phyloP scores from a whole-genome alignment of 441 rosid species.

The Syzygium malaccense region DNA sequence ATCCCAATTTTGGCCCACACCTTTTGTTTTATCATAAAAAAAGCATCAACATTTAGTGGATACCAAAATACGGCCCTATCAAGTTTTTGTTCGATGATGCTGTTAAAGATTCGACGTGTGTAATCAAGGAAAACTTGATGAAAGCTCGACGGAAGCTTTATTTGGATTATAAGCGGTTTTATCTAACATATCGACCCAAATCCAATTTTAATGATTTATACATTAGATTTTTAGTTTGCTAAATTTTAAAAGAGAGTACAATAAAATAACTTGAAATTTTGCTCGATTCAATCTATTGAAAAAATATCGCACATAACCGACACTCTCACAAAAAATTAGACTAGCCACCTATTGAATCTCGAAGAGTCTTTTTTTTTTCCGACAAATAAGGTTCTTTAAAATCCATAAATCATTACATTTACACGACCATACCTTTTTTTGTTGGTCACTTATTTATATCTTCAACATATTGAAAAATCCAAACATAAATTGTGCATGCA shows the following conservation, averaged over 20 bases:
- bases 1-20: background rate
- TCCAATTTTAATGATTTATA: background rate
- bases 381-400: background rate
- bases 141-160: rapidly evolving
- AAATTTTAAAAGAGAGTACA: rapidly evolving
- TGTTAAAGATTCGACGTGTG: rapidly evolving
- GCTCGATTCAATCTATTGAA: background rate
- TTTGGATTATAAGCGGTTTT: background rate
- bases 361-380: too few relatives aligned
- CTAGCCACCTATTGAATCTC: background rate
- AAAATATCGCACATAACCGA: rapidly evolving
- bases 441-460: too few relatives aligned
- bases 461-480: too few relatives aligned
- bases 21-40: background rate
- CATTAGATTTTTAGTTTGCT: too few relatives aligned
- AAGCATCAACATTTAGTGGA: background rate
- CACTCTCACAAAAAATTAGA: background rate
- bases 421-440: background rate
- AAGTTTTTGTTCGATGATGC: background rate
- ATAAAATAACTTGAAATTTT: background rate
- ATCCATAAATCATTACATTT: background rate
- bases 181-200: background rate
- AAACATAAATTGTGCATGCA: too few relatives aligned
- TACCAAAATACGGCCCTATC: background rate
- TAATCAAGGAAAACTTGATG: rapidly evolving